Base-by-base conservation (phyloP, 306 rosid genomes). In the Corylus americana region DNA sequence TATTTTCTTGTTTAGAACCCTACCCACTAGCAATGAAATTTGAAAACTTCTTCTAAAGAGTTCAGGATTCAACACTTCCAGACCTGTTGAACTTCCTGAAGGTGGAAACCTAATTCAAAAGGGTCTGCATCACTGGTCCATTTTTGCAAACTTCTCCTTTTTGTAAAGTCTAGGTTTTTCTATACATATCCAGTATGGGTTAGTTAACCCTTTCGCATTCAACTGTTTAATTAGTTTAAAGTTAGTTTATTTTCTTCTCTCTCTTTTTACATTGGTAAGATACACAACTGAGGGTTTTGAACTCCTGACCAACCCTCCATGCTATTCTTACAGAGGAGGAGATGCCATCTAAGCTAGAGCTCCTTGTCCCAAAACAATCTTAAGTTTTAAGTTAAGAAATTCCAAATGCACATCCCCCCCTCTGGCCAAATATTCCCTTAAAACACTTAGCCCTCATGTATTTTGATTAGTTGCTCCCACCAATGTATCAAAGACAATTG, bases 11-110 rank as follows among this genome's bases (percentile, higher is more conserved):
- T 35, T 12, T 64, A 64, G 25, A 64, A 64, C 71, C 45, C 5
- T 37, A 64, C 13, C 11, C 37, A 14, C 71, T 35, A 14, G 71
- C 45, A 37, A 64, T 37, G 48, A 64, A 64, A 64, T 35, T 9
- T 59, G 37, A 59, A 59, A 17, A 59, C 16, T 59, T 59, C 17
- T 25, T 22, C 31, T 12, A 59, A 59, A 25, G 11, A 25, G 20
- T 11, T 22, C 66, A 59, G 13, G 35, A 59, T 25, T 59, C 66
- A 75, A 76, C 22, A n/a, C 37, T 48, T 76, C 20, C 57, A 68
- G 22, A 72, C 49, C 72, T 50, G 54, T 71, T 50, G 29, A 58
- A 53, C 37, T 79, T 73, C 44, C 59, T 37, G 4, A 39, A 14
- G 2, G 50, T 1, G 16, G 17, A 39, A 67, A 67, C 49, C 2